These are phyloP conservation scores for Citrus unshiu DNA, from an alignment of 345 rosid genomes.

Conservation along the genomic window DNA sequence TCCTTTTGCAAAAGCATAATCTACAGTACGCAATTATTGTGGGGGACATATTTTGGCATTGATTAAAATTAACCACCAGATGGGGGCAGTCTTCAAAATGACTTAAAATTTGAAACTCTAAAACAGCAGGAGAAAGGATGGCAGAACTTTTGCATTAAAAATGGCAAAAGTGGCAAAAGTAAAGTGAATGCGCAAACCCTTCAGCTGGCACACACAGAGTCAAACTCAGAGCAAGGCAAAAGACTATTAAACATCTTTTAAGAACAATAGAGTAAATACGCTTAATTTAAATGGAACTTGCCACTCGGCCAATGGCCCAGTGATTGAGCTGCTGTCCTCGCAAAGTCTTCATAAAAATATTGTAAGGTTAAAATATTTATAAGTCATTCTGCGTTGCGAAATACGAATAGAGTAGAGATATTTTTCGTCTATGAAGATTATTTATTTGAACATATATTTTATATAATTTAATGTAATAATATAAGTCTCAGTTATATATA, in stretches of 20 bases:
- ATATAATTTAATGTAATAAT: too few species aligned
- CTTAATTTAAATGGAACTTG: neutral
- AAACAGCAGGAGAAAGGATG: neutral
- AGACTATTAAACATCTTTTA: neutral
- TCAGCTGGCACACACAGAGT: neutral
- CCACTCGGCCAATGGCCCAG: too few species aligned
- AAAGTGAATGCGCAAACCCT: neutral
- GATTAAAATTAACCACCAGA: neutral
- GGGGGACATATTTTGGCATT: neutral
- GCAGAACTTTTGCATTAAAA: conserved; percentile 2
- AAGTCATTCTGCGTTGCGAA: fast-evolving
- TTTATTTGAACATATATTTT: fast-evolving
- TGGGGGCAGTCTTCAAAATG: neutral
- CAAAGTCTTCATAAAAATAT: fast-evolving
- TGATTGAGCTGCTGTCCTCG: fast-evolving
- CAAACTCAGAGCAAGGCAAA: conserved; percentile 5
- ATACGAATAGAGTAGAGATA: fast-evolving
- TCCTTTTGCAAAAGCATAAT: neutral
- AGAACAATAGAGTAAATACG: neutral
- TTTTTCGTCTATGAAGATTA: fast-evolving
- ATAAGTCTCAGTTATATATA: fast-evolving
- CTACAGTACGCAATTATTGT: neutral
- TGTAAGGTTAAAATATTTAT: too few species aligned
- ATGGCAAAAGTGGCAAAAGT: conserved; percentile 9
- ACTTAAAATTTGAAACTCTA: neutral